Percentiles rank a stretch among this genome's conserved stretches.
These are phyloP conservation scores for Plectranthus barbatus DNA, from an alignment of 257 asterid genomes.

Conservation along the genomic window DNA sequence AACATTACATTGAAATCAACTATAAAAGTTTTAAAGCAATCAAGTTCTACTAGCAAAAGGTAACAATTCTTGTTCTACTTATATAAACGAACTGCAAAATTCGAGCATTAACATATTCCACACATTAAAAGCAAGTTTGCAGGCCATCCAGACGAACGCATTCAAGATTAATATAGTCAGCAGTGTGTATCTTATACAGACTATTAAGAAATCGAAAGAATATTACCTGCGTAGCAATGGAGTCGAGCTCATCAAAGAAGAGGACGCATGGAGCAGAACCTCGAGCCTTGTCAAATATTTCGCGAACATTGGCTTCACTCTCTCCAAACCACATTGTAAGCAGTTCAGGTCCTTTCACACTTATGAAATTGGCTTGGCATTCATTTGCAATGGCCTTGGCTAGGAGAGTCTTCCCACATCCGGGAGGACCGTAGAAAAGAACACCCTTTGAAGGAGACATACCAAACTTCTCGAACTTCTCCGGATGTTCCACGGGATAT, in stretches of 20 bases:
- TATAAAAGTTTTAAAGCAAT: too few species aligned
- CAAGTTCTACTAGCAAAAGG: too few species aligned
- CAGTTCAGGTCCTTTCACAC: conserved; percentile 56
- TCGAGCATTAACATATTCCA: background rate
- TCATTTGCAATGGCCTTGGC: conserved; percentile 59
- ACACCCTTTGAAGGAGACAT: conserved; percentile 66
- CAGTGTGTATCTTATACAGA: background rate
- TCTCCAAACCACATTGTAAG: conserved; percentile 66
- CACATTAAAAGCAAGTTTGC: background rate
- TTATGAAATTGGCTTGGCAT: conserved; percentile 51
- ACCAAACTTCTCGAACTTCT: conserved; percentile 56
- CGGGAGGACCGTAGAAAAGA: conserved; percentile 56
- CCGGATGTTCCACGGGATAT: conserved; percentile 63
- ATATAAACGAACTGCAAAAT: too few species aligned
- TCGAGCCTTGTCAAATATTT: conserved; percentile 53
- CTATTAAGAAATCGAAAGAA: background rate
- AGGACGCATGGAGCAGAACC: conserved; percentile 54
- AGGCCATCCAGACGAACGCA: background rate
- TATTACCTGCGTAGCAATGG: conserved; percentile 48
- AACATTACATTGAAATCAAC: too few species aligned
- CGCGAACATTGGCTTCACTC: conserved; percentile 59
- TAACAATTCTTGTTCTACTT: too few species aligned
- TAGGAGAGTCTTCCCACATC: conserved; percentile 54
- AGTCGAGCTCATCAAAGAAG: conserved; percentile 52
- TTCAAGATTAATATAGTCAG: too few species aligned